Evolutionary conservation across 495 filamentous ascomycete species (phyloP).

Genomic region (Trichocladium antarcticum): DNA sequence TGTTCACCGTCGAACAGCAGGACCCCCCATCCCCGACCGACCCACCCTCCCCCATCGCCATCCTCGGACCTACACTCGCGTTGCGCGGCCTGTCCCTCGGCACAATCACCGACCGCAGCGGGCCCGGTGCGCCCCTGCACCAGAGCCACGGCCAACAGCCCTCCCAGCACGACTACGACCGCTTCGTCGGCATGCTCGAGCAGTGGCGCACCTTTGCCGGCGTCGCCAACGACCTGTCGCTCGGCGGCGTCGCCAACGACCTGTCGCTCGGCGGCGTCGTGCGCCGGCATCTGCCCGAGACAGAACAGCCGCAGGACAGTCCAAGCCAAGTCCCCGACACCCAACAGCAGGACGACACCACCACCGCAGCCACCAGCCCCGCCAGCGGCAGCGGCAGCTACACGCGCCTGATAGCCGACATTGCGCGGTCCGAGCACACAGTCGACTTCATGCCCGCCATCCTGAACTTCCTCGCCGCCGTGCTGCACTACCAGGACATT

Average conservation of each 20-base stretch:
- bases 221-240: neutral
- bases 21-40: too few relatives aligned
- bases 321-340: too few relatives aligned
- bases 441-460: neutral
- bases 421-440: neutral
- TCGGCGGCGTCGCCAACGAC: neutral
- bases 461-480: neutral
- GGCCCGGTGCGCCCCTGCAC: too few relatives aligned
- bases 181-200: neutral
- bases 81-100: too few relatives aligned
- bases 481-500: neutral
- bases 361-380: neutral
- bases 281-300: neutral
- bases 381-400: neutral
- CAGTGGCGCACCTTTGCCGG: neutral
- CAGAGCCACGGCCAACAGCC: neutral
- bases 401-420: neutral
- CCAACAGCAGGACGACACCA: too few relatives aligned
- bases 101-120: too few relatives aligned
- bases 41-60: too few relatives aligned
- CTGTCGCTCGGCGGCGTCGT: neutral
- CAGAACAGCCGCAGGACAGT: neutral
- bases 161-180: neutral
- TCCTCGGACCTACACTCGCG: too few relatives aligned
- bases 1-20: too few relatives aligned